These are phyloP conservation scores for Pyricularia sp. DNA, from an alignment of 2,329 filamentous ascomycete species.

Conservation along the genomic window DNA sequence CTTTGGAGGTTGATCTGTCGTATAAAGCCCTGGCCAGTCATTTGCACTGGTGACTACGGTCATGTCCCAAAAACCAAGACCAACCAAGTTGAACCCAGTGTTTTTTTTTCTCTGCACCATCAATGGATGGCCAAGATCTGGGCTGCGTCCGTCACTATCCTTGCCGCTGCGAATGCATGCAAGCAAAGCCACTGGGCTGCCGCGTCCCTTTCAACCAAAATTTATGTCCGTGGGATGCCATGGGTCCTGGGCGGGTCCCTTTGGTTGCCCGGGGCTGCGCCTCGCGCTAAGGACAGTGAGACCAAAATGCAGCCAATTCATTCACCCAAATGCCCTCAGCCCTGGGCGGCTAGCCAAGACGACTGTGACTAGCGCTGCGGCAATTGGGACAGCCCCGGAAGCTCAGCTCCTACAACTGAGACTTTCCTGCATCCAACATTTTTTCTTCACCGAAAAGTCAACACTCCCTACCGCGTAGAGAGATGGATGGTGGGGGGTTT, in stretches of 20 bases:
- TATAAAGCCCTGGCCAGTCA: neutral
- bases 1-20: neutral
- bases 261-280: neutral
- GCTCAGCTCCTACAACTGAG: neutral
- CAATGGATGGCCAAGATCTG: neutral
- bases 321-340: neutral
- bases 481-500: too few relatives aligned
- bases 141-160: neutral
- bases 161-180: neutral
- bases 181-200: constrained; percentile 1
- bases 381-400: neutral
- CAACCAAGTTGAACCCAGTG: neutral
- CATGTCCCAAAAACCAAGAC: too few relatives aligned
- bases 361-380: neutral
- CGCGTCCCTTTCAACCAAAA: neutral
- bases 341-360: neutral
- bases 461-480: neutral
- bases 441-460: neutral
- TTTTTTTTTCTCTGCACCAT: neutral
- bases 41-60: neutral
- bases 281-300: neutral
- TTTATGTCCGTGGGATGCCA: neutral
- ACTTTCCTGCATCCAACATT: neutral
- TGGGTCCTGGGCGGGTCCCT: neutral
- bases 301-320: neutral